Percentiles rank a stretch among this genome's conserved stretches.
Evolutionary conservation across 176 grass and related monocot genomes (phyloP).

Genomic region (Avena insularis): DNA sequence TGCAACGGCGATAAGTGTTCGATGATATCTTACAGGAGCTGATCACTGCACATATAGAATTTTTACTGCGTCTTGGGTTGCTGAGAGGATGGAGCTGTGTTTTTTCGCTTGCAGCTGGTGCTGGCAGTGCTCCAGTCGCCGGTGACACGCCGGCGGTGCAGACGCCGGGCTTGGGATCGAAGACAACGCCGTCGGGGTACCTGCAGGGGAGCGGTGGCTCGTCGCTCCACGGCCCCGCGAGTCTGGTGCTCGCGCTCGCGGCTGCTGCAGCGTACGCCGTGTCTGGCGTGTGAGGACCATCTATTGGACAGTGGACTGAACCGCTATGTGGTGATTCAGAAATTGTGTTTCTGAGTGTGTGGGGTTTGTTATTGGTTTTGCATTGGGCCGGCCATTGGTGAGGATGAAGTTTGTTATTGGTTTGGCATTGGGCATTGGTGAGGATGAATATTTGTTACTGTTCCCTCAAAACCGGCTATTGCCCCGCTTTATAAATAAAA

Average conservation of each 20-base stretch:
- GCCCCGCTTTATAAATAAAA: no score
- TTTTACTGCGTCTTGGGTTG: not conserved
- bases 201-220: slow-evolving; percentile 30
- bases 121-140: slow-evolving; percentile 4
- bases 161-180: slow-evolving; percentile 40
- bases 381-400: no score
- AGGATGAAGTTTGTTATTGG: no score
- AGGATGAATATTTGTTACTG: no score
- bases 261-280: slow-evolving; percentile 15
- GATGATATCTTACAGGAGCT: not conserved
- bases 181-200: slow-evolving; percentile 43
- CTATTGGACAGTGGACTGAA: no score
- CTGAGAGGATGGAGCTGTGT: not conserved
- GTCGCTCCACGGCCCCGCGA: slow-evolving; percentile 11
- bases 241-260: slow-evolving; percentile 36
- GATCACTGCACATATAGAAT: not conserved
- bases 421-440: no score
- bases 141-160: not conserved
- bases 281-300: slow-evolving; percentile 14
- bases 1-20: slow-evolving; percentile 76
- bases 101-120: not conserved
- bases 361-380: slow-evolving; percentile 31
- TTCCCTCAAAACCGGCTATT: no score
- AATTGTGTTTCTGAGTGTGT: not conserved
- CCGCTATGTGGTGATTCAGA: not conserved